A percentile compares a stretch with the other conserved stretches of the same genome.
phyloP scores from a whole-genome alignment of 1,139 yeast species.

The Yamadazyma dushanensis region DNA sequence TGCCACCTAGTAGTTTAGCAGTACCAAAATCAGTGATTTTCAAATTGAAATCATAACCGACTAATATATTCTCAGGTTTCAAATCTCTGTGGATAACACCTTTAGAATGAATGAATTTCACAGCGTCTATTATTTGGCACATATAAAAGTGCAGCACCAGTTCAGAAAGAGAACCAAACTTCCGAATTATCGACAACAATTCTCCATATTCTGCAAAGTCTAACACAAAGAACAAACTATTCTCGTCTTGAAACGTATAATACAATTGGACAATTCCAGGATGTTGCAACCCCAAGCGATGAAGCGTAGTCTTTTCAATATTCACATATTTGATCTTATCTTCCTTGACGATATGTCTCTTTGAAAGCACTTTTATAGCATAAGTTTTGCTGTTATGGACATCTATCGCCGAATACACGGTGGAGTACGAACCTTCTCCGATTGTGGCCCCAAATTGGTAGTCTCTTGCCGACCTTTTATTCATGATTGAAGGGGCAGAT shows the following conservation, averaged over 20 bases:
- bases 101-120: slow-evolving; percentile 73
- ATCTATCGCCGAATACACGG: slow-evolving; percentile 71
- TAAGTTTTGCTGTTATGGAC: slow-evolving; percentile 54
- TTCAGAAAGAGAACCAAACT: slow-evolving; percentile 78
- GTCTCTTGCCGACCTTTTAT: slow-evolving; percentile 52
- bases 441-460: slow-evolving; percentile 70
- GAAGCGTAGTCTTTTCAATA: slow-evolving; percentile 74
- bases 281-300: slow-evolving; percentile 64
- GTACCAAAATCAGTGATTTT: slow-evolving; percentile 99
- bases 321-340: slow-evolving; percentile 79
- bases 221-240: slow-evolving; percentile 67
- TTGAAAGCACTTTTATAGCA: slow-evolving; percentile 74
- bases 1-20: slow-evolving; percentile 71
- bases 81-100: slow-evolving; percentile 94
- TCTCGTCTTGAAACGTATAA: slow-evolving; percentile 78
- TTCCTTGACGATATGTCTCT: slow-evolving; percentile 73
- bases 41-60: slow-evolving; percentile 76
- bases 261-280: slow-evolving; percentile 70
- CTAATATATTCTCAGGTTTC: slow-evolving; percentile 89
- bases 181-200: slow-evolving; percentile 65
- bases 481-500: too few relatives aligned
- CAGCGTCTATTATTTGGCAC: slow-evolving; percentile 82
- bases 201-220: slow-evolving; percentile 86
- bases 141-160: slow-evolving; percentile 71
- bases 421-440: slow-evolving; percentile 83